phyloP scores from a whole-genome alignment of 2,329 filamentous ascomycete genomes.

The Emmonsiellopsis sp. region DNA sequence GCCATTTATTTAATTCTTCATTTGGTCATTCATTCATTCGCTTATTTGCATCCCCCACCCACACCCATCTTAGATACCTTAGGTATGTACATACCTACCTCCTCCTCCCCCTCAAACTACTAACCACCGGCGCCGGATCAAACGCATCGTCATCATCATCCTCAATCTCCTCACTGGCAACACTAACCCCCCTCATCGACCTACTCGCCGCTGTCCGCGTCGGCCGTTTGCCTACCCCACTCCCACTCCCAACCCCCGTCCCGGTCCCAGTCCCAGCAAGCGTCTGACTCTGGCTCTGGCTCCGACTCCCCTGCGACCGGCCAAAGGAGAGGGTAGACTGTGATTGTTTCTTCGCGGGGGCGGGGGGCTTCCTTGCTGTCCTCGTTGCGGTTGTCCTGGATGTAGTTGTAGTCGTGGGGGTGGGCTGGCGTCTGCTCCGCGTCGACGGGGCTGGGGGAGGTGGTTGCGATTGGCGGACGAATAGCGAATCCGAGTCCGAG shows the following conservation, averaged over 20 bases:
- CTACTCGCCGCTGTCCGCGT: conserved; percentile 15
- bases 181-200: conserved; percentile 24
- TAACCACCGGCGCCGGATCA: conserved; percentile 31
- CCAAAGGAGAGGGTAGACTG: conserved; percentile 36
- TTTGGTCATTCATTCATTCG: no score
- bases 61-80: no score
- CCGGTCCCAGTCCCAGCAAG: conserved; percentile 16
- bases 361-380: conserved; percentile 18
- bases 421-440: conserved; percentile 1
- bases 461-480: conserved; percentile 28
- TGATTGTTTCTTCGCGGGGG: conserved; percentile 21
- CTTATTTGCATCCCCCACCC: no score
- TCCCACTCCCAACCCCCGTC: conserved; percentile 14
- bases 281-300: conserved; percentile 12
- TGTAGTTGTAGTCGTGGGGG: conserved; percentile 15
- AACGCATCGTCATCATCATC: conserved; percentile 37
- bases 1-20: no score
- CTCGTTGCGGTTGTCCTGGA: conserved; percentile 10
- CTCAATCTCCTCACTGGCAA: conserved; percentile 32
- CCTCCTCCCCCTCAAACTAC: conserved; percentile 14
- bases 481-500: conserved; percentile 26
- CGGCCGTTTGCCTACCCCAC: conserved; percentile 18
- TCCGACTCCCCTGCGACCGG: conserved; percentile 22
- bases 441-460: conserved; percentile 6
- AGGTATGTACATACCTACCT: conserved; percentile 13